Percentiles rank a stretch among this genome's conserved stretches.
Evolutionary conservation across 2,329 filamentous ascomycete species (phyloP).

Genomic region (Paecilomyces dactylethromorphus): DNA sequence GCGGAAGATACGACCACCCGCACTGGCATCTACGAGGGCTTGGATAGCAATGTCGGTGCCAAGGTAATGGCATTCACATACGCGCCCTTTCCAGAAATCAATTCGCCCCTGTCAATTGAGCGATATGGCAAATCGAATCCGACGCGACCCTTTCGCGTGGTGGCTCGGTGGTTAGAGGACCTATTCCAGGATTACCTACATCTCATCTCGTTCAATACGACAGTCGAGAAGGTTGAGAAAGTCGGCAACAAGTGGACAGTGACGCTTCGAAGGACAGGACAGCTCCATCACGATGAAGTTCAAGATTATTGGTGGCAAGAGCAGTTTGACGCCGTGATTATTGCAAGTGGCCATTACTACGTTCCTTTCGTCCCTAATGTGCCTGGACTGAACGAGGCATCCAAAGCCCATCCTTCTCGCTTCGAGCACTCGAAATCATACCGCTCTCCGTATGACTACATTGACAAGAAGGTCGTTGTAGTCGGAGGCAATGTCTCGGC

Average conservation of each 20-base stretch:
- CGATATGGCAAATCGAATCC: slow-evolving; percentile 15
- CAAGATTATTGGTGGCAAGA: slow-evolving; percentile 33
- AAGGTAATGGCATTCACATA: slow-evolving; percentile 21
- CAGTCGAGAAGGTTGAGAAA: slow-evolving; percentile 21
- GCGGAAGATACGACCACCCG: neutral
- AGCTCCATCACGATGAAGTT: slow-evolving; percentile 3
- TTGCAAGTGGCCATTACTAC: slow-evolving; percentile 37
- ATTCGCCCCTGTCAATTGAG: slow-evolving; percentile 15
- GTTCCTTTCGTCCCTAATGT: slow-evolving; percentile 35
- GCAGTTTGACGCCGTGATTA: slow-evolving; percentile 35
- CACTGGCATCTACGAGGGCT: slow-evolving; percentile 2
- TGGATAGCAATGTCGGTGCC: slow-evolving; percentile 23
- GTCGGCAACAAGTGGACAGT: slow-evolving; percentile 20
- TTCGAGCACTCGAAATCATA: slow-evolving; percentile 36
- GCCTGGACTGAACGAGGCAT: slow-evolving; percentile 24
- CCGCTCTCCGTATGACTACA: slow-evolving; percentile 28
- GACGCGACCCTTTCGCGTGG: slow-evolving; percentile 16
- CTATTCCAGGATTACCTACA: slow-evolving; percentile 19
- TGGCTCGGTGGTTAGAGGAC: slow-evolving; percentile 17
- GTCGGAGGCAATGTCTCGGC: slow-evolving; percentile 24
- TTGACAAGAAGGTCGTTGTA: slow-evolving; percentile 23
- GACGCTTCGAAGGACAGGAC: slow-evolving; percentile 16
- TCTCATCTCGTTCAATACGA: slow-evolving; percentile 23
- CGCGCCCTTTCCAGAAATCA: slow-evolving; percentile 15
- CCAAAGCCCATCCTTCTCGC: slow-evolving; percentile 20